phyloP scores from a whole-genome alignment of 306 rosid genomes.

The Crotalaria pallida region DNA sequence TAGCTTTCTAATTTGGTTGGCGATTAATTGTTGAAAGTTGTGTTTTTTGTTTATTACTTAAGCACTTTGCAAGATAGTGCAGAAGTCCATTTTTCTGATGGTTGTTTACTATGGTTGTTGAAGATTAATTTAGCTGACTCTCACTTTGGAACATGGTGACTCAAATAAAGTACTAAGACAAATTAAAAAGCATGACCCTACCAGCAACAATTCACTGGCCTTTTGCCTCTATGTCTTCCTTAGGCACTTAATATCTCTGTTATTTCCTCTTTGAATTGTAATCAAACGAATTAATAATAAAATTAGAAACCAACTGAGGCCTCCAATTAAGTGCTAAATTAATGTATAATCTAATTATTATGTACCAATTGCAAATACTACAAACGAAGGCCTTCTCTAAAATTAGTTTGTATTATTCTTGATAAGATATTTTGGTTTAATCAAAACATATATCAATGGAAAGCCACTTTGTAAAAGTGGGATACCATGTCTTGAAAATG shows the following conservation, averaged over 20 bases:
- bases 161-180: neutral
- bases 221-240: neutral
- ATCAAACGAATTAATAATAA: neutral
- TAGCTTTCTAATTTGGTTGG: neutral
- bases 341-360: neutral
- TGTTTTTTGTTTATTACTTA: neutral
- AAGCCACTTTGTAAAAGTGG: slow-evolving; percentile 30
- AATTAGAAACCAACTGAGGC: neutral
- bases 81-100: neutral
- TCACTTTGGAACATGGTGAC: neutral
- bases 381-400: too few relatives aligned
- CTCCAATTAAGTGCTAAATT: slow-evolving; percentile 2
- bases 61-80: neutral
- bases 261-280: neutral
- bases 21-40: neutral
- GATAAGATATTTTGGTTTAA: slow-evolving; percentile 9
- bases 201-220: neutral
- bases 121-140: neutral
- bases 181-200: neutral
- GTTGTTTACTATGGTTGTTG: neutral
- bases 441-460: slow-evolving; percentile 7
- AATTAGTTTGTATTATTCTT: too few relatives aligned
- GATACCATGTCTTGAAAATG: slow-evolving; percentile 22
- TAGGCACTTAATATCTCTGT: neutral
- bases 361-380: too few relatives aligned